Evolutionary conservation across 345 rosid species (phyloP), one percentile per base, ranked within the genome.

Genomic region (Gossypium anomalum): DNA sequence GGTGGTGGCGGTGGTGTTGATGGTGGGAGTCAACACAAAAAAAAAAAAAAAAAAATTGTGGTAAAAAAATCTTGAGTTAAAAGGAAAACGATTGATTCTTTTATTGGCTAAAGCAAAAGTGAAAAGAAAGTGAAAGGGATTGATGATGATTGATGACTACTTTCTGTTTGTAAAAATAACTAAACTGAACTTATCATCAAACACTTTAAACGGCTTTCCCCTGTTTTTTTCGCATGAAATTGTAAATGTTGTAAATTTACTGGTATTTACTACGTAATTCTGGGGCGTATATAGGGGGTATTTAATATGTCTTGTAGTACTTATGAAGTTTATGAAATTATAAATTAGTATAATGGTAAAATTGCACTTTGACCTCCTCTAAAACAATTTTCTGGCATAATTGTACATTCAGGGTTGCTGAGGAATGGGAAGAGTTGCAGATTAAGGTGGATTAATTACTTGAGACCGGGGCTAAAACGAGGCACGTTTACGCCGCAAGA

Each of bases 361-460:
- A 34, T 34, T 34, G 0, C 1, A 34, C 41, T 34, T 34, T 34
- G 41, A 34, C 41, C 41, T 34, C 41, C 41, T 7, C 41, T 34
- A 34, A 34, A 34, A 34, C 7, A 34, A 5, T 34, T 34, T 34
- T 34, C 41, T 34, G 41, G 41, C 41, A 5, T 34, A 34, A 34
- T 72, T 72, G 1, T 27, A 17, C 16, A 17, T 55, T 77, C 88
- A 94, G 98, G 97, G 7, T 70, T 92, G 82, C 90, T 83, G 73
- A 89, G 98, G 80, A 94, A 91, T 63, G 98, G 98, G 47, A 94
- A 94, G 84, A 92, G 98, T 81, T 94, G 97, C 84, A 86, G 98
- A 64, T 76, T 94, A 64, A 89, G 98, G 70, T 94, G 98, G 97
- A 90, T 92, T 58, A 94, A 94, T 85, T 92, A 94, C 84, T 80